Evolutionary conservation across 192 early-diverging fungal genomes (phyloP).

Genomic region (Coemansia sp.): DNA sequence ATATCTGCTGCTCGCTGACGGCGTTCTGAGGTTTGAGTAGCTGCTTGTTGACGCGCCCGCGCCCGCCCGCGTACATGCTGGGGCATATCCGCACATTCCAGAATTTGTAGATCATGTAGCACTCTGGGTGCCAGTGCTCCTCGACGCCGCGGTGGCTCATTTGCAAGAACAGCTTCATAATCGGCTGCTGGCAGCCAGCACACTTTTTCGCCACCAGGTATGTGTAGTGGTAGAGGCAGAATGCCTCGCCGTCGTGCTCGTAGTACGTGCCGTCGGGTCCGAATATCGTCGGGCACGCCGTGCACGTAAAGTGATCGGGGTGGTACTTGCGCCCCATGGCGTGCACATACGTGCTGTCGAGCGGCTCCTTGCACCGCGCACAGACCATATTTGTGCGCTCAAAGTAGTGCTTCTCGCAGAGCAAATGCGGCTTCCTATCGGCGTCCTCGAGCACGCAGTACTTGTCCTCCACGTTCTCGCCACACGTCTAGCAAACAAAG

Average conservation of each 20-base stretch:
- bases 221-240: constrained; percentile 96
- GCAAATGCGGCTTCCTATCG: constrained; percentile 38
- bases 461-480: constrained; percentile 40
- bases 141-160: constrained; percentile 73
- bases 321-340: constrained; percentile 95
- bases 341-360: constrained; percentile 91
- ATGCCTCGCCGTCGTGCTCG: constrained; percentile 91
- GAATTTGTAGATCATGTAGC: constrained; percentile 99
- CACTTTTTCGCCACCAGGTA: constrained; percentile 88
- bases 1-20: constrained; percentile 82
- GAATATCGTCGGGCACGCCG: constrained; percentile 89
- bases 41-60: constrained; percentile 55
- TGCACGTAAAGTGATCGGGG: constrained; percentile 97
- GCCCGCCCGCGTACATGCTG: constrained; percentile 48
- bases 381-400: constrained; percentile 55
- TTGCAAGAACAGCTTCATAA: constrained; percentile 97
- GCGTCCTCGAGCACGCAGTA: constrained; percentile 40
- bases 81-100: constrained; percentile 58
- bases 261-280: constrained; percentile 96
- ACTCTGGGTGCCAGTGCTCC: constrained; percentile 99
- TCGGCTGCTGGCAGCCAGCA: constrained; percentile 94
- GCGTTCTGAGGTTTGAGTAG: constrained; percentile 45
- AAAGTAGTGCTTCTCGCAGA: constrained; percentile 49
- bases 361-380: constrained; percentile 80
- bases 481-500: constrained; percentile 30